These are phyloP conservation scores for Colletotrichum horii DNA, from an alignment of 2,329 filamentous ascomycete genomes.

Conservation along the genomic window DNA sequence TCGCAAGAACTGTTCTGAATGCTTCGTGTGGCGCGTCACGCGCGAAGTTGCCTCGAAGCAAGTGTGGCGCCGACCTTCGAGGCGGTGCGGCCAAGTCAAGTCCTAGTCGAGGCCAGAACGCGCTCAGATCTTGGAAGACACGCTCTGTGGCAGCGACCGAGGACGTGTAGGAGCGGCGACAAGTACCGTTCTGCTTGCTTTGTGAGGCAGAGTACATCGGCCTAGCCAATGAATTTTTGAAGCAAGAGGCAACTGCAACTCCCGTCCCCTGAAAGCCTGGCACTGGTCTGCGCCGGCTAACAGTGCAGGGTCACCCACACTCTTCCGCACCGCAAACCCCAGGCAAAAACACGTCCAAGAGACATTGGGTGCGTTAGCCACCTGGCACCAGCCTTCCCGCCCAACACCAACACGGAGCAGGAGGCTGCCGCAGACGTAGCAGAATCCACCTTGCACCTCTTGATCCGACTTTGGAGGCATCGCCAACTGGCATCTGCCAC, in stretches of 20 bases:
- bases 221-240: background rate
- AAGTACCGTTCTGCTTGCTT: background rate
- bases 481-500: conserved; percentile 19
- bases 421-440: conserved; percentile 16
- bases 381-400: conserved; percentile 4
- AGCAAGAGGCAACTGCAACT: background rate
- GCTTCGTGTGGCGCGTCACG: background rate
- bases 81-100: background rate
- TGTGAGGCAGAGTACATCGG: background rate
- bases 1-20: background rate
- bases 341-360: background rate
- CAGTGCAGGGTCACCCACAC: background rate
- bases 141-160: background rate
- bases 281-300: conserved; percentile 7
- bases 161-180: background rate
- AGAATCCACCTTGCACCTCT: conserved; percentile 18
- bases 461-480: conserved; percentile 9
- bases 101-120: background rate
- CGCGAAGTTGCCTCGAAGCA: background rate
- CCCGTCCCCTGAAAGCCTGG: background rate
- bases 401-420: conserved; percentile 19
- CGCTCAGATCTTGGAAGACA: background rate
- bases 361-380: conserved; percentile 14
- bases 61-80: background rate
- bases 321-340: no score